Percentiles rank a stretch among this genome's conserved stretches.
Conservation (phyloP, 2,329 filamentous ascomycete species). For the Coleophoma eucalyptorum region DNA sequence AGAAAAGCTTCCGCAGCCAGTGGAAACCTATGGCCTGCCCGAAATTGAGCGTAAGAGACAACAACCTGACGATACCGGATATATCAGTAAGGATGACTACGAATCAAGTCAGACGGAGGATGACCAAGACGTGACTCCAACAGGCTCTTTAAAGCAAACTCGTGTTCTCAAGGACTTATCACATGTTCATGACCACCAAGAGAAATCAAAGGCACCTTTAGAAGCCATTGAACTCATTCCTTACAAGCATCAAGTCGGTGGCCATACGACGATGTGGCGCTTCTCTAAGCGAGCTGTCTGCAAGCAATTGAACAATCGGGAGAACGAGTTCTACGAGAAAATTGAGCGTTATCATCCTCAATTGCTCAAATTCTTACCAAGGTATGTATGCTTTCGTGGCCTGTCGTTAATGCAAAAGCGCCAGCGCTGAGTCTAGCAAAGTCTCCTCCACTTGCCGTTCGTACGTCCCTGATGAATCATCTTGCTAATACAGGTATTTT, state of each 20-base stretch:
- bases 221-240: slow-evolving; percentile 95
- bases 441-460: slow-evolving; percentile 7
- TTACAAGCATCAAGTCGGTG: slow-evolving; percentile 95
- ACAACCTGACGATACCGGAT: slow-evolving; percentile 16
- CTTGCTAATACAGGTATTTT: slow-evolving; percentile 15
- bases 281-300: slow-evolving; percentile 95
- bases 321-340: slow-evolving; percentile 98
- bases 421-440: slow-evolving; percentile 19
- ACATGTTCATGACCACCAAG: slow-evolving; percentile 47
- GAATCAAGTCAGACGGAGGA: slow-evolving; percentile 18
- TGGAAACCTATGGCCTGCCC: slow-evolving; percentile 5
- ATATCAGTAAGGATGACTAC: slow-evolving; percentile 14
- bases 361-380: slow-evolving; percentile 84
- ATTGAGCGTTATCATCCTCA: slow-evolving; percentile 90
- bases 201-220: slow-evolving; percentile 48
- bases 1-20: slow-evolving; percentile 8
- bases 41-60: slow-evolving; percentile 12
- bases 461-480: slow-evolving; percentile 3
- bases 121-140: slow-evolving; percentile 23
- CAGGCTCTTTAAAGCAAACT: slow-evolving; percentile 26
- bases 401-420: neutral
- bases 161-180: slow-evolving; percentile 40
- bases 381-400: slow-evolving; percentile 43
- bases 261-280: slow-evolving; percentile 92
- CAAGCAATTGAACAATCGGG: slow-evolving; percentile 96